Evolutionary conservation across 139 green algal species (phyloP).

Genomic region (Astrephomene gubernaculifera): DNA sequence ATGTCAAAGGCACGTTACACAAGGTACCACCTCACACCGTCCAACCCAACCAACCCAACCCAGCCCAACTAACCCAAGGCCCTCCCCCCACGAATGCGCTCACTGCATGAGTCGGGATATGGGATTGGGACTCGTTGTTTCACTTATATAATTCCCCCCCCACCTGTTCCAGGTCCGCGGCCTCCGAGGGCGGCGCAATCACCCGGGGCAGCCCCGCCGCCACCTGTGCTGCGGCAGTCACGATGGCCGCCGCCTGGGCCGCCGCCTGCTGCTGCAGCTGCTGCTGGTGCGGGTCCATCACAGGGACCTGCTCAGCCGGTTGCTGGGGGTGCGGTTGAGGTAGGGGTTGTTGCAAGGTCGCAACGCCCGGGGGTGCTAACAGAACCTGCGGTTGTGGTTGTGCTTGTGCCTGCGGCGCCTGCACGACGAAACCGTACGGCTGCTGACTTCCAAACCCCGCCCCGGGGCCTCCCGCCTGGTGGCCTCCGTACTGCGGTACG

Average conservation of each 20-base stretch:
- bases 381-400: not conserved
- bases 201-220: slow-evolving; percentile 32
- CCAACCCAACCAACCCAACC: too few species aligned
- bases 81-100: too few species aligned
- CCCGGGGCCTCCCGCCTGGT: too few species aligned
- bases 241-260: slow-evolving; percentile 29
- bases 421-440: too few species aligned
- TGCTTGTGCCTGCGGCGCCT: not conserved
- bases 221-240: slow-evolving; percentile 34
- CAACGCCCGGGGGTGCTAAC: not conserved
- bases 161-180: slow-evolving; percentile 19
- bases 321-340: not conserved
- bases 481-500: too few species aligned
- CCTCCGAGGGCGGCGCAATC: slow-evolving; percentile 19
- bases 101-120: too few species aligned
- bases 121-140: too few species aligned
- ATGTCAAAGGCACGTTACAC: too few species aligned
- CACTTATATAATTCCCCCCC: too few species aligned
- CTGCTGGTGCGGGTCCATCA: slow-evolving; percentile 18
- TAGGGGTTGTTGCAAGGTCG: not conserved
- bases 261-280: slow-evolving; percentile 23
- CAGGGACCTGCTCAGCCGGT: not conserved
- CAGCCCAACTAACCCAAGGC: too few species aligned
- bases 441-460: too few species aligned
- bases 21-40: too few species aligned